phyloP scores from a whole-genome alignment of 2,329 filamentous ascomycete species.

The Incumbomyces delicatus region DNA sequence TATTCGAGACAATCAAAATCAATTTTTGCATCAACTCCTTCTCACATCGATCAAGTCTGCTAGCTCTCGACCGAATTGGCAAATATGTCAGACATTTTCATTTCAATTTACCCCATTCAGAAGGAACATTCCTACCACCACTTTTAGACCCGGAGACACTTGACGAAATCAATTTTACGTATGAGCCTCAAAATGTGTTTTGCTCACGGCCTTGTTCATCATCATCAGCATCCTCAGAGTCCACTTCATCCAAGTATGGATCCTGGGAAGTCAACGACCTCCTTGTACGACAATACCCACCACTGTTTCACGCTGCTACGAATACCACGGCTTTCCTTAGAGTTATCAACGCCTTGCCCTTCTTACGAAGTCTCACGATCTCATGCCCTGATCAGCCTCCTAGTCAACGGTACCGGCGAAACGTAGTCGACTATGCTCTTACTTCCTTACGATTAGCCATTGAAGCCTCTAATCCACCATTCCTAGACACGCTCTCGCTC shows the following conservation, averaged over 20 bases:
- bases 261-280: constrained; percentile 70
- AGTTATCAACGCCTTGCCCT: constrained; percentile 58
- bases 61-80: constrained; percentile 67
- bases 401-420: constrained; percentile 61
- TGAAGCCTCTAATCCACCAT: constrained; percentile 58
- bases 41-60: constrained; percentile 61
- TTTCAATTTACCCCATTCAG: constrained; percentile 66
- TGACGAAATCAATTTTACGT: constrained; percentile 69
- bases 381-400: constrained; percentile 64
- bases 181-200: constrained; percentile 58
- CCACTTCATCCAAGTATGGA: constrained; percentile 56
- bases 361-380: constrained; percentile 64
- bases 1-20: constrained; percentile 38
- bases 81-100: constrained; percentile 67
- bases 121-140: constrained; percentile 75
- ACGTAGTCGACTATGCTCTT: constrained; percentile 77
- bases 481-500: constrained; percentile 61
- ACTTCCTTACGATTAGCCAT: constrained; percentile 77
- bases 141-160: constrained; percentile 69
- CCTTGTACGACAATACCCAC: constrained; percentile 76
- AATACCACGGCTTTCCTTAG: constrained; percentile 77
- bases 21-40: constrained; percentile 56
- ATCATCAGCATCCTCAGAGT: constrained; percentile 20
- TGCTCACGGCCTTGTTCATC: constrained; percentile 50
- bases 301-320: constrained; percentile 79